phyloP scores from a whole-genome alignment of 2,329 filamentous ascomycete species.

The Anthostomella pinea region DNA sequence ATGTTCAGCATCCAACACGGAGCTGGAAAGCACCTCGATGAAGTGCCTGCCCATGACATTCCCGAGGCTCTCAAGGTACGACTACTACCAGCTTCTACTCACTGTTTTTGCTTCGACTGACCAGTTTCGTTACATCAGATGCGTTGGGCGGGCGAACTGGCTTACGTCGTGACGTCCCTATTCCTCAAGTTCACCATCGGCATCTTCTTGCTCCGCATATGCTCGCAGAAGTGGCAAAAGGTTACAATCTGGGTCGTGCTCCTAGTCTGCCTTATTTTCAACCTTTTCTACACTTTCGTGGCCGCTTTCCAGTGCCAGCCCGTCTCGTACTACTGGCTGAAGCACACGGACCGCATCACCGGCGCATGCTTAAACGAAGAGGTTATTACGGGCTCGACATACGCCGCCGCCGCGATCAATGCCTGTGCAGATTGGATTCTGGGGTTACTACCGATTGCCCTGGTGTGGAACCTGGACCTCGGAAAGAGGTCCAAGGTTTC shows the following conservation, averaged over 20 bases:
- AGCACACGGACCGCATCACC: slow-evolving; percentile 26
- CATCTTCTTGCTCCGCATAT: slow-evolving; percentile 39
- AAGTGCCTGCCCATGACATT: slow-evolving; percentile 18
- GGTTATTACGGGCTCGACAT: slow-evolving; percentile 33
- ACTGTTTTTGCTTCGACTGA: not conserved
- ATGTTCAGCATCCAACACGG: slow-evolving; percentile 21
- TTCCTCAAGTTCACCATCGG: slow-evolving; percentile 38
- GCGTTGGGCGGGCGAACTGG: slow-evolving; percentile 37
- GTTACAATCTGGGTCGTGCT: slow-evolving; percentile 34
- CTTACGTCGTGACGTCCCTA: slow-evolving; percentile 39
- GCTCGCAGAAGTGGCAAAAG: slow-evolving; percentile 32
- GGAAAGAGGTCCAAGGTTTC: slow-evolving; percentile 33
- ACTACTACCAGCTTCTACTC: too few relatives aligned
- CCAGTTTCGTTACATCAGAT: slow-evolving; percentile 10
- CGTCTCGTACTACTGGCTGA: slow-evolving; percentile 37
- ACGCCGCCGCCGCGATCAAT: slow-evolving; percentile 34
- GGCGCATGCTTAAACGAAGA: slow-evolving; percentile 33
- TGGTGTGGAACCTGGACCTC: slow-evolving; percentile 37
- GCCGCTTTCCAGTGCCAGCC: slow-evolving; percentile 39
- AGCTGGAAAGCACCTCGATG: slow-evolving; percentile 18
- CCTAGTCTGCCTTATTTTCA: slow-evolving; percentile 31
- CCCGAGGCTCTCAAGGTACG: slow-evolving; percentile 23
- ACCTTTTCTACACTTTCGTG: slow-evolving; percentile 36
- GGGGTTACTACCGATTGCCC: slow-evolving; percentile 34
- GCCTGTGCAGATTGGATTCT: slow-evolving; percentile 36